Conservation (phyloP, 2,329 filamentous ascomycete genomes). For the Alternaria gaisen region DNA sequence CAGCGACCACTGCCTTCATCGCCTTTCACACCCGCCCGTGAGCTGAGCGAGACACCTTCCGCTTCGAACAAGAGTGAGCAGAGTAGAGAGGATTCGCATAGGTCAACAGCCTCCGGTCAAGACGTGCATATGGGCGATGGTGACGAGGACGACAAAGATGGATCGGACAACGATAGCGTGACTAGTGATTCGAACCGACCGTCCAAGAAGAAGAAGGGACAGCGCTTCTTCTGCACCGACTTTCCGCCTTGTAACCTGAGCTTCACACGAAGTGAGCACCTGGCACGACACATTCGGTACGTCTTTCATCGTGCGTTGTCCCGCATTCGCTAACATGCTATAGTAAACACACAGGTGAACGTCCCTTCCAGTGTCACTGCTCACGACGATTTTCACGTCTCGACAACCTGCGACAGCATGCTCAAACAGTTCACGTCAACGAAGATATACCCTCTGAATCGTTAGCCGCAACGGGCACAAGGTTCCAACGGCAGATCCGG, state of each 20-base stretch:
- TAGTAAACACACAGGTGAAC: constrained; percentile 96
- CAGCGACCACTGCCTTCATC: constrained; percentile 58
- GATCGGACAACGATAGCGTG: constrained; percentile 60
- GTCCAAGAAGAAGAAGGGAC: constrained; percentile 94
- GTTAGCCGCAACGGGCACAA: constrained; percentile 87
- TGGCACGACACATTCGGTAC: constrained; percentile 92
- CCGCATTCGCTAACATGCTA: constrained; percentile 34
- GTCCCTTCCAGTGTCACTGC: constrained; percentile 96
- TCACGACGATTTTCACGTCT: constrained; percentile 90
- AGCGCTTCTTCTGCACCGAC: constrained; percentile 94
- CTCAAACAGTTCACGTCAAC: constrained; percentile 96
- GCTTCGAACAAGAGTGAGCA: constrained; percentile 50
- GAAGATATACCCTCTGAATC: constrained; percentile 96
- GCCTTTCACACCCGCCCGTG: constrained; percentile 56
- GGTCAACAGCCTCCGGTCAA: constrained; percentile 68
- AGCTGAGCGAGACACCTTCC: constrained; percentile 52
- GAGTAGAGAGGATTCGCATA: constrained; percentile 67
- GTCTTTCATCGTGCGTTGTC: constrained; percentile 29
- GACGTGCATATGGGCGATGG: constrained; percentile 82
- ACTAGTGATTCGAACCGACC: constrained; percentile 72
- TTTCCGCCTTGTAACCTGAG: constrained; percentile 93
- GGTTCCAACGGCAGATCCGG: constrained; percentile 90
- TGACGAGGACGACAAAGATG: constrained; percentile 68
- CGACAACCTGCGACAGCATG: constrained; percentile 95
- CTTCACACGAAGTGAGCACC: constrained; percentile 94